A percentile compares a stretch with the other conserved stretches of the same genome.
Conservation (phyloP, 257 asterid species). For the Scutellaria galericulata region DNA sequence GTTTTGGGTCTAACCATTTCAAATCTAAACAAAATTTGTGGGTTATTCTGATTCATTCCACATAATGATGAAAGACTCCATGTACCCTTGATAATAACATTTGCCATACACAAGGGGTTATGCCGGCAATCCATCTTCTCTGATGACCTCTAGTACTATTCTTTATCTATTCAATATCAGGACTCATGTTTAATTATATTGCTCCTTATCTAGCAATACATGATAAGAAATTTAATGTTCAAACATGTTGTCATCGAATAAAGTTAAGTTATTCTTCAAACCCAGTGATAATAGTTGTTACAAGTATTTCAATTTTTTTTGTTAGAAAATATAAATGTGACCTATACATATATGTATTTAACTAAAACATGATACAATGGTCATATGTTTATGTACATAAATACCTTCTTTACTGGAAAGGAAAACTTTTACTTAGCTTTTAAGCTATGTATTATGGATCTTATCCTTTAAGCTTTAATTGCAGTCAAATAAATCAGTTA, state of each 20-base stretch:
- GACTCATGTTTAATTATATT: slow-evolving; percentile 3
- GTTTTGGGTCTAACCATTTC: too few species aligned
- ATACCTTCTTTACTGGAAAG: neutral
- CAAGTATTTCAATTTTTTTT: neutral
- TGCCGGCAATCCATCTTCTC: neutral
- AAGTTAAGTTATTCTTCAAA: neutral
- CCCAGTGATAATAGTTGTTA: neutral
- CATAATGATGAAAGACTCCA: neutral
- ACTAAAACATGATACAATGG: neutral
- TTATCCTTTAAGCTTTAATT: neutral
- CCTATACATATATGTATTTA: neutral
- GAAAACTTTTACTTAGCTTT: neutral
- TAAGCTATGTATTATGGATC: neutral
- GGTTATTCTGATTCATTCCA: slow-evolving; percentile 3
- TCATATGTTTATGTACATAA: neutral
- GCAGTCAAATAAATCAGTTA: neutral
- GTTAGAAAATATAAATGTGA: neutral
- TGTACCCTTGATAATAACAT: neutral
- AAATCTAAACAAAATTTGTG: too few species aligned
- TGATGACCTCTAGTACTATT: neutral
- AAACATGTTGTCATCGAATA: neutral
- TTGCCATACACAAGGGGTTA: slow-evolving; percentile 13
- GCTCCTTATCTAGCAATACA: neutral
- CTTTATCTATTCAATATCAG: neutral
- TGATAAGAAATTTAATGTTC: neutral